Evolutionary conservation across 441 rosid genomes (phyloP), one percentile per base, ranked within the genome.

Genomic region (Bruguiera hainesii): DNA sequence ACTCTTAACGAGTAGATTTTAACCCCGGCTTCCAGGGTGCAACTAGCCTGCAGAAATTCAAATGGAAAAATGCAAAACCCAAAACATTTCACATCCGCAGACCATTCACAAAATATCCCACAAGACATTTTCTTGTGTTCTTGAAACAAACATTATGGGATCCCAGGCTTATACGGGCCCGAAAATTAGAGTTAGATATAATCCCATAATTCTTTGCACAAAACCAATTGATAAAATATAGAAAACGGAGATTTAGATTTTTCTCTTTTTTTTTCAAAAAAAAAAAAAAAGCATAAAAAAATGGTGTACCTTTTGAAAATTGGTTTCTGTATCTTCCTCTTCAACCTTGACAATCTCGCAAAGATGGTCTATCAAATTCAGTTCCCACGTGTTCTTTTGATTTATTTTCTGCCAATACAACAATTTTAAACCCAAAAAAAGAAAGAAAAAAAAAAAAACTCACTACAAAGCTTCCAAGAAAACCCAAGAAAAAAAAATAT

Each of bases 21-120:
- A 67, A 93, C 97, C 57, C 98, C 96, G 71, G 97, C 98, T 84
- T 93, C 98, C 75, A 93, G 81, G 6, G 97, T 90, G 81, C 95
- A 93, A 75, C 97, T 91, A 19, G 97, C 98, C 97, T 93, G 77
- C 37, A 78, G 29, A 69, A 56, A 37, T 46, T 29, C 18, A 57
- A 10, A 37, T 10, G 46, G 3, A 6, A 53, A 10, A 65, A 63
- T 20, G 65, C 51, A 49, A 71, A 3, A 59, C 5, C 55, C 55
- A 26, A 2, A 42, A 8, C 57, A n/a, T 21, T 7, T n/a, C 28
- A 21, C 57, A 21, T 53, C 28, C 21, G 3, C 21, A 21, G 57
- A 53, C 25, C 28, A 21, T 3, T 4, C 21, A 7, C 57, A 53
- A 20, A 21, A 20, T 21, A 53, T 7, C 57, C 9, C 11, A 53